These are phyloP conservation scores for Serendipita indica DNA, from an alignment of 768 basidiomycete species.

Conservation along the genomic window DNA sequence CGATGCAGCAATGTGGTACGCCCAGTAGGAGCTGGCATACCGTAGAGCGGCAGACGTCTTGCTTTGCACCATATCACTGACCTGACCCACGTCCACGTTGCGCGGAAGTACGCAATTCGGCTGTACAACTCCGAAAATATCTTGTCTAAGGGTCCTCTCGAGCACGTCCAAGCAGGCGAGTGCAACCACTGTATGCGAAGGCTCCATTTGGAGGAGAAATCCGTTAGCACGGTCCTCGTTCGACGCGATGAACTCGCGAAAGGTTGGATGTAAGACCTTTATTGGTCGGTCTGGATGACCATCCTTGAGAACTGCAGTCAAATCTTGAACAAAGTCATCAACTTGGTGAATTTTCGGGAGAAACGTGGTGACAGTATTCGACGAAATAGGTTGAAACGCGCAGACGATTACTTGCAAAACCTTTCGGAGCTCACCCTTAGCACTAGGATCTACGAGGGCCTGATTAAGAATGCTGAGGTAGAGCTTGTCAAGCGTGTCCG, in stretches of 20 bases:
- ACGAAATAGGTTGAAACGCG: not conserved
- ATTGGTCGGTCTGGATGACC: slow-evolving; percentile 5
- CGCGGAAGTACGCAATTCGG: not conserved
- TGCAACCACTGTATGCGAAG: not conserved
- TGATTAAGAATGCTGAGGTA: not conserved
- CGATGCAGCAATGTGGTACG: not conserved
- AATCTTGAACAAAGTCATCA: not conserved
- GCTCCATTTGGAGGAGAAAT: not conserved
- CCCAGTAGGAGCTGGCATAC: slow-evolving; percentile 1
- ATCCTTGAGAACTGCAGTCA: not conserved
- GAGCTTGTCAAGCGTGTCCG: not conserved
- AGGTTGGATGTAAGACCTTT: slow-evolving; percentile 3
- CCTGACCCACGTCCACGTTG: not conserved
- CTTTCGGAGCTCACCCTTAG: not conserved
- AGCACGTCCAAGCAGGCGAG: not conserved
- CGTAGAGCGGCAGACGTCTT: not conserved
- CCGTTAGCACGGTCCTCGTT: slow-evolving; percentile 7
- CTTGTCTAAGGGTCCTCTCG: not conserved
- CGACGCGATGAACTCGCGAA: slow-evolving; percentile 4
- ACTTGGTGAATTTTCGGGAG: not conserved
- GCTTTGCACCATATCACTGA: not conserved
- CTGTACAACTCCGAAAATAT: not conserved
- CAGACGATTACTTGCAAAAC: not conserved
- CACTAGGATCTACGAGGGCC: not conserved
- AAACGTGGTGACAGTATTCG: not conserved